Evolutionary conservation across 208 protist genomes (phyloP), one percentile per base, ranked within the genome.

Genomic region (Wallacemonas sp.): DNA sequence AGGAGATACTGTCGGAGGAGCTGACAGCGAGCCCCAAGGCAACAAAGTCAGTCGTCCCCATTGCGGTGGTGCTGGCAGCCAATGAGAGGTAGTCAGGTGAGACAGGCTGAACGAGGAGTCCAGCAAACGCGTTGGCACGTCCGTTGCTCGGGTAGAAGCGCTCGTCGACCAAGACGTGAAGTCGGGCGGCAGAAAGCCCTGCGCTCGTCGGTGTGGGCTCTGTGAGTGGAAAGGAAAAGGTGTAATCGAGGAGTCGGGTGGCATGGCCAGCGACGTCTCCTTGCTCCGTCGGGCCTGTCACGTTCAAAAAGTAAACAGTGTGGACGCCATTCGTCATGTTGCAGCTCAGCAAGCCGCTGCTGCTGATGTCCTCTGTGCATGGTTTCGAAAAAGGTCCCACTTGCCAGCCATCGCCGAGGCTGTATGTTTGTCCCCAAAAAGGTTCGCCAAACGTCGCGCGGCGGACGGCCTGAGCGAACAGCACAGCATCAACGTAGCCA

Each of bases 301-400:
- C 52, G 32, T 22, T 59, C 8, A 59, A 29, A n/a, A 44, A 59
- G 32, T 59, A 59, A 11, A 59, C 31, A 3, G 52, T 59, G 32
- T 59, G 52, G 7, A 59, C 52, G 28, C 52, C 52, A 29, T 41
- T 59, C 18, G 25, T 11, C 52, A 59, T 59, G 14, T 29, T 29
- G 32, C 52, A 59, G 7, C 4, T 12, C n/a, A 59, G 52, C 52
- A 59, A 2, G 32, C 22, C 32, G 20, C 39, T 10, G 16, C 20
- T 23, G 28, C 31, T 25, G 5, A 12, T 5, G 32, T 39, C 32
- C 12, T 25, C 16, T 10, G 31, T 25, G 32, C 52, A 59, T 25
- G 52, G n/a, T 4, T 33, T 12, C 22, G 52, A 59, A 29, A 59
- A 59, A 8, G 52, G 52, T 4, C 52, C 52, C n/a, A 59, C 52